Conservation (phyloP, 1,284 basidiomycete genomes). For the Exobasidium cylindrosporum region DNA sequence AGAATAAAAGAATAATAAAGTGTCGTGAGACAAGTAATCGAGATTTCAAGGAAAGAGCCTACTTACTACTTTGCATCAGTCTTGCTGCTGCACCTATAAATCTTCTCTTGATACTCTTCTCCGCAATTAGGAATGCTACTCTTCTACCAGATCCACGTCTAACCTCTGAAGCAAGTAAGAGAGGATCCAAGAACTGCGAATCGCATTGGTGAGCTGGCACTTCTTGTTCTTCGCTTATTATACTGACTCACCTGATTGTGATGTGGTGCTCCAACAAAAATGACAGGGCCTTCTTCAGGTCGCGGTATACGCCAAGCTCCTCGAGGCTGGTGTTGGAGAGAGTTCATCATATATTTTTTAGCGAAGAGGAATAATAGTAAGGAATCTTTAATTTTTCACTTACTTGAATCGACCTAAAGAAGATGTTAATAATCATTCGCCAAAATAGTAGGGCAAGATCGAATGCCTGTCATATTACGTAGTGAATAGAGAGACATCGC, state of each 20-base stretch:
- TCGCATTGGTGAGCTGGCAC: neutral
- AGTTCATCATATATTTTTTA: neutral
- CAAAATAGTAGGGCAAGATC: slow-evolving; percentile 57
- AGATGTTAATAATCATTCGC: slow-evolving; percentile 84
- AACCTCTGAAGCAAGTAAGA: slow-evolving; percentile 83
- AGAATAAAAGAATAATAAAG: slow-evolving; percentile 15
- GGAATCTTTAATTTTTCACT: too few relatives aligned
- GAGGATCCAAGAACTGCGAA: slow-evolving; percentile 87
- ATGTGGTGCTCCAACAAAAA: slow-evolving; percentile 95
- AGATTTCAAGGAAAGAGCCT: neutral
- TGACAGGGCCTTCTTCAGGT: slow-evolving; percentile 72
- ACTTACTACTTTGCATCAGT: slow-evolving; percentile 87
- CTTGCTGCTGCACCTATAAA: slow-evolving; percentile 79
- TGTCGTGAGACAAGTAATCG: neutral
- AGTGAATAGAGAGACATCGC: neutral
- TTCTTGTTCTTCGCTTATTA: neutral
- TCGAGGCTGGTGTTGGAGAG: slow-evolving; percentile 61
- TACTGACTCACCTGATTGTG: slow-evolving; percentile 84
- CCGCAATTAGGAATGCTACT: slow-evolving; percentile 88
- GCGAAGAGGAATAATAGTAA: too few relatives aligned
- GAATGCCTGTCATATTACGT: slow-evolving; percentile 42
- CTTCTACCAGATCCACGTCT: slow-evolving; percentile 74
- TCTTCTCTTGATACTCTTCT: slow-evolving; percentile 79
- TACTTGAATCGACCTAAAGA: slow-evolving; percentile 87
- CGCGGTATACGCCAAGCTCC: slow-evolving; percentile 89